A percentile compares a stretch with the other conserved stretches of the same genome.
These are phyloP conservation scores for Saccharomyces hybrid DNA, from an alignment of 1,139 yeast species.

Conservation along the genomic window DNA sequence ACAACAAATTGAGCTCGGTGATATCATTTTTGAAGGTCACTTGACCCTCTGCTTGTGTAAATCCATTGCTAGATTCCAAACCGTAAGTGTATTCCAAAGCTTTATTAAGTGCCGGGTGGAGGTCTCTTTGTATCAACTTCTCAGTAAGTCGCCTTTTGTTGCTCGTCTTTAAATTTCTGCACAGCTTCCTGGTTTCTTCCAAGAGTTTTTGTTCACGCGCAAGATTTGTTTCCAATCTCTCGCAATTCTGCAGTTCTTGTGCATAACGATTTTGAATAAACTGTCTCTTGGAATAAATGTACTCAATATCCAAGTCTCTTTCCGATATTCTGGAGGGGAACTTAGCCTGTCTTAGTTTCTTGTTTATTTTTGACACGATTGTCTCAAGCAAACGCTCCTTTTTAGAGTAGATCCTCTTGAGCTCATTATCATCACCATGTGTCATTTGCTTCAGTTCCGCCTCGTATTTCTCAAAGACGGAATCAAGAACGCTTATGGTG, in stretches of 20 bases:
- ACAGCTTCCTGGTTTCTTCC: slow-evolving; percentile 12
- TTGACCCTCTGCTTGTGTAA: slow-evolving; percentile 2
- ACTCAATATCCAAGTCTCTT: slow-evolving; percentile 26
- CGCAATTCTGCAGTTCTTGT: slow-evolving; percentile 21
- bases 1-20: slow-evolving; percentile 13
- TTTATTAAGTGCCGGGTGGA: slow-evolving; percentile 25
- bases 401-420: slow-evolving; percentile 13
- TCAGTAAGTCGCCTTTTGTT: slow-evolving; percentile 16
- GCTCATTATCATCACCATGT: slow-evolving; percentile 9
- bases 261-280: slow-evolving; percentile 24
- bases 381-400: slow-evolving; percentile 22
- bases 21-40: slow-evolving; percentile 12
- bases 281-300: slow-evolving; percentile 26
- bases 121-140: slow-evolving; percentile 15
- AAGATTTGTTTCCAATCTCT: slow-evolving; percentile 21
- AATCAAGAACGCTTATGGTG: slow-evolving; percentile 18
- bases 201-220: slow-evolving; percentile 16
- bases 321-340: slow-evolving; percentile 25
- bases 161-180: slow-evolving; percentile 9
- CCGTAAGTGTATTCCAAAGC: slow-evolving; percentile 27
- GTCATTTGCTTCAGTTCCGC: slow-evolving; percentile 15
- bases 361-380: slow-evolving; percentile 19
- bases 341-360: slow-evolving; percentile 16
- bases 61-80: slow-evolving; percentile 2
- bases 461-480: slow-evolving; percentile 18